Evolutionary conservation across 2,329 filamentous ascomycete species (phyloP).

Genomic region (Arthrobotrys pseudoclavata): DNA sequence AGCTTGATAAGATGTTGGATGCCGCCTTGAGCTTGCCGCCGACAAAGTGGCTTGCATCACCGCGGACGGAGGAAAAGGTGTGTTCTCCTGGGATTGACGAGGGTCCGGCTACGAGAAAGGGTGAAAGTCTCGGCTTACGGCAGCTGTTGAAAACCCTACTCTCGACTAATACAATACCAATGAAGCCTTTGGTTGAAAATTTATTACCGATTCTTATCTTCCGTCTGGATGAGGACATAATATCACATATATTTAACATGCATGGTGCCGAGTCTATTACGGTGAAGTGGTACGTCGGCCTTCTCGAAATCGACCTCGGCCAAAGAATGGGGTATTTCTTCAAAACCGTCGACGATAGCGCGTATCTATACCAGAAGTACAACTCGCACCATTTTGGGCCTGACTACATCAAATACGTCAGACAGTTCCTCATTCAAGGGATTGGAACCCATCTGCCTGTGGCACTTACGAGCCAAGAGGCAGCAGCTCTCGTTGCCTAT

Average conservation of each 20-base stretch:
- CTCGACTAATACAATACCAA: slow-evolving; percentile 1
- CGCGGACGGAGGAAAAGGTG: not conserved
- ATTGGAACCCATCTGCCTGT: slow-evolving; percentile 1
- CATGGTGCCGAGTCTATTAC: not conserved
- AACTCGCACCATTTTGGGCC: not conserved
- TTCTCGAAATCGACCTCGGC: slow-evolving; percentile 7
- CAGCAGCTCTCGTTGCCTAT: not conserved
- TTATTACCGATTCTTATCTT: slow-evolving; percentile 31
- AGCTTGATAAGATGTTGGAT: slow-evolving; percentile 6
- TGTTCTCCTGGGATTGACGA: not conserved
- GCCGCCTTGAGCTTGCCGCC: not conserved
- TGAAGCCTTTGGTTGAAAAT: slow-evolving; percentile 7
- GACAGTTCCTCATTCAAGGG: not conserved
- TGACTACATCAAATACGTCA: not conserved
- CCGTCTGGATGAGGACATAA: slow-evolving; percentile 16
- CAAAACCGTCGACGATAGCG: not conserved
- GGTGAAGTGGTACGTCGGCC: slow-evolving; percentile 25
- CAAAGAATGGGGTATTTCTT: slow-evolving; percentile 25
- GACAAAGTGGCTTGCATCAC: not conserved
- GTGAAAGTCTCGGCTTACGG: not conserved
- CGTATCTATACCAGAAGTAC: slow-evolving; percentile 3
- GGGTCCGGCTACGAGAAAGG: not conserved
- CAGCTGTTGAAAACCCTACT: slow-evolving; percentile 10
- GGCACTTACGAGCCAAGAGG: not conserved
- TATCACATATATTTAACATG: slow-evolving; percentile 13